Conservation (phyloP, 306 rosid species). For the Albizia julibrissin region DNA sequence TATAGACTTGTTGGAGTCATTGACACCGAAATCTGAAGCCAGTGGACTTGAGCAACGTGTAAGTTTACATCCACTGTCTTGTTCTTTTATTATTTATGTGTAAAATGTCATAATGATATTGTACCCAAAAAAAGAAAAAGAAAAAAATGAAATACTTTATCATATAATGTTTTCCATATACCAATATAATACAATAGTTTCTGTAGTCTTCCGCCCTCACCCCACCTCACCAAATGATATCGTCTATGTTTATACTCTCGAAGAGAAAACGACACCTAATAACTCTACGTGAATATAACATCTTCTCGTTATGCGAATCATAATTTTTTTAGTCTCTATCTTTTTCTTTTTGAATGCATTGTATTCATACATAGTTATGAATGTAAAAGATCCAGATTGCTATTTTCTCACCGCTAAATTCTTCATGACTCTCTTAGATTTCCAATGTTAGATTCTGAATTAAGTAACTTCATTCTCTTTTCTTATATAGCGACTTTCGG, state of each 20-base stretch:
- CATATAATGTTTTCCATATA: neutral
- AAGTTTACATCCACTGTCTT: conserved; percentile 13
- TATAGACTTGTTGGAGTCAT: conserved; percentile 68
- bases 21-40: conserved; percentile 65
- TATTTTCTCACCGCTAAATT: neutral
- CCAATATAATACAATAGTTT: neutral
- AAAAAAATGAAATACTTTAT: neutral
- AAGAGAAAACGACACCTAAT: neutral
- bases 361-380: neutral
- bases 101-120: neutral
- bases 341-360: neutral
- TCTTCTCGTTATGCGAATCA: neutral
- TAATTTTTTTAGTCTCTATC: neutral
- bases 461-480: conserved; percentile 7
- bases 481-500: conserved; percentile 62
- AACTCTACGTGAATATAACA: neutral
- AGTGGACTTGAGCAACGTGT: conserved; percentile 72
- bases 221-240: neutral
- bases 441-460: conserved; percentile 22
- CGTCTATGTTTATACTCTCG: neutral
- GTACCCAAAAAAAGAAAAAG: neutral
- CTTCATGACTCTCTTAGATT: neutral
- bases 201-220: neutral
- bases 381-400: neutral
- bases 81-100: neutral